phyloP scores from a whole-genome alignment of 2,329 filamentous ascomycete species.

The Cordyceps cateniannulata region DNA sequence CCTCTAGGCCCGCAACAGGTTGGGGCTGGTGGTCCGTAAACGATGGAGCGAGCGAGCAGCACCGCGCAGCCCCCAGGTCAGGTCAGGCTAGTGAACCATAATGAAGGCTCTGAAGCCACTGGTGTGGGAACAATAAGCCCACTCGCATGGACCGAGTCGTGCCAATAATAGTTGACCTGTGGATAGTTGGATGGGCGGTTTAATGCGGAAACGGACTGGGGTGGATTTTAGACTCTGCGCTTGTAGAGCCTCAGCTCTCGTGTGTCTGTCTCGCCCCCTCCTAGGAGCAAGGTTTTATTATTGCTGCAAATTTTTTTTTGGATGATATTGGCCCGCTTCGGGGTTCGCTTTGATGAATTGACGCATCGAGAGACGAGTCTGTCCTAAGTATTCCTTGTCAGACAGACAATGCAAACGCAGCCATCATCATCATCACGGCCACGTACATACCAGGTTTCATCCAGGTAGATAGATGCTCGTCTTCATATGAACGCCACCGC shows the following conservation, averaged over 20 bases:
- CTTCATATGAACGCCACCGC: no score
- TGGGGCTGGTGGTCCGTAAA: background rate
- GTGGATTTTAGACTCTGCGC: background rate
- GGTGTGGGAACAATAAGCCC: background rate
- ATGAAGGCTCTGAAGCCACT: no score
- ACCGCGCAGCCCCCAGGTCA: no score
- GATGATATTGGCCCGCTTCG: background rate
- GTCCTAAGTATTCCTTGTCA: background rate
- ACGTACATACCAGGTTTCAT: no score
- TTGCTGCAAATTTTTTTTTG: background rate
- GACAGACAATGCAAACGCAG: background rate
- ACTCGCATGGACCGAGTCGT: background rate
- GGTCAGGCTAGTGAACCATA: no score
- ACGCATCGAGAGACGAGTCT: no score
- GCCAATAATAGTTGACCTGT: background rate
- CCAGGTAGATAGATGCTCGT: no score
- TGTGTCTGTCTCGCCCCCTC: background rate
- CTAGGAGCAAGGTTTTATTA: background rate
- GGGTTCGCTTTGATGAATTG: background rate
- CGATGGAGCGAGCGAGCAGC: background rate
- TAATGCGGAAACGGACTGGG: background rate
- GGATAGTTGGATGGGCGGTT: background rate
- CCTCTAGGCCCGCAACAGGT: background rate
- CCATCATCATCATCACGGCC: no score
- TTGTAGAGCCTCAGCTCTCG: conserved; percentile 6